These are phyloP conservation scores for Wallacemonas rigidus DNA, from an alignment of 208 protist species.

Conservation along the genomic window DNA sequence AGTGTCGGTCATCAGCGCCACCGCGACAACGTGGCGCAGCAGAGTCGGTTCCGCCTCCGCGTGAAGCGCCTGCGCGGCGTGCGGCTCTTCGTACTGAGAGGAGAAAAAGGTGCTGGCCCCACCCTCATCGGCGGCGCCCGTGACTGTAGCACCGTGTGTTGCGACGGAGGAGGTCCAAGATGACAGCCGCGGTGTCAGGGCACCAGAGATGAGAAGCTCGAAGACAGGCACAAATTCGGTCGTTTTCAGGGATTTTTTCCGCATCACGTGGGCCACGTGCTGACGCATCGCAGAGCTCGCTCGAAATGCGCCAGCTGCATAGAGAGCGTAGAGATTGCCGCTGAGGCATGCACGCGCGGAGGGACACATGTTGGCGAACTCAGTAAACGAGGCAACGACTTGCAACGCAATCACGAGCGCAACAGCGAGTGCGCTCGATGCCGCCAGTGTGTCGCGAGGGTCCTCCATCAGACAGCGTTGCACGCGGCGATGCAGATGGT, in stretches of 20 bases:
- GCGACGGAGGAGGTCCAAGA: neutral
- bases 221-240: neutral
- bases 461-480: slow-evolving; percentile 9
- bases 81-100: neutral
- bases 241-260: slow-evolving; percentile 5
- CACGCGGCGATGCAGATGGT: slow-evolving; percentile 1
- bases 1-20: slow-evolving; percentile 16
- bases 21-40: neutral
- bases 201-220: neutral
- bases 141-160: neutral
- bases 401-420: neutral
- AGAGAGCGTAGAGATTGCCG: slow-evolving; percentile 5
- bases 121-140: neutral
- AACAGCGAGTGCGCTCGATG: neutral
- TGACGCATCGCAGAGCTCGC: neutral
- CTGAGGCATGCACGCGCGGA: slow-evolving; percentile 5
- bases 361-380: slow-evolving; percentile 15
- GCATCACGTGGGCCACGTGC: neutral
- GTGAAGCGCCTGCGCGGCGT: too few relatives aligned
- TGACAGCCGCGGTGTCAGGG: neutral
- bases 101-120: slow-evolving; percentile 16
- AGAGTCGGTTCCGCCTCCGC: too few relatives aligned
- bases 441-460: neutral
- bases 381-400: neutral
- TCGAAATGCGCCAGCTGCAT: neutral